A percentile compares a stretch with the other conserved stretches of the same genome.
Conservation (phyloP, 352 stramenopile genomes). For the Blastocystis sp. region DNA sequence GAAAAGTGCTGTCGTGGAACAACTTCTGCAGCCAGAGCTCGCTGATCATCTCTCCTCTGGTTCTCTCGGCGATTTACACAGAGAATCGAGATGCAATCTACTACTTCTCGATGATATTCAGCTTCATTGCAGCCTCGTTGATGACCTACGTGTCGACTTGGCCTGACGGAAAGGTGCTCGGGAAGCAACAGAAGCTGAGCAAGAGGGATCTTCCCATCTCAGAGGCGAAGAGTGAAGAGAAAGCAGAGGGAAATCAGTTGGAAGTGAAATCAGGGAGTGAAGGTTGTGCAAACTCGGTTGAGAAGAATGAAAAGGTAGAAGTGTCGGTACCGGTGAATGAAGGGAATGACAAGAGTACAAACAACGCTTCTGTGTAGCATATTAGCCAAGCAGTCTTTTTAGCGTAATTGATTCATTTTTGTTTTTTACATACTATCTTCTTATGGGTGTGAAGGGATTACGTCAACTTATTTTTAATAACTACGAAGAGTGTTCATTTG, state of each 20-base stretch:
- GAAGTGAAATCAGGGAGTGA: not conserved
- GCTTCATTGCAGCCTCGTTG: not conserved
- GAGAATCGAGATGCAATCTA: slow-evolving; percentile 12
- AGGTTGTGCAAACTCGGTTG: not conserved
- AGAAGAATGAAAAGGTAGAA: not conserved
- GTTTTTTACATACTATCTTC: not conserved
- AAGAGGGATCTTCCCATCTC: not conserved
- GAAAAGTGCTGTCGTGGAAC: slow-evolving; percentile 2
- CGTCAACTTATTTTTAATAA: not conserved
- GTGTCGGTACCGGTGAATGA: not conserved
- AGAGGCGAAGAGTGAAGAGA: not conserved
- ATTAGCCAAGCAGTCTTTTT: not conserved
- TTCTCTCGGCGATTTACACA: slow-evolving; percentile 3
- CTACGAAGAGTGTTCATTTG: not conserved
- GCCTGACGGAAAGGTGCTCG: not conserved
- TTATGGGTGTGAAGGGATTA: not conserved
- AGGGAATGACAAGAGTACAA: not conserved
- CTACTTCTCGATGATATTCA: not conserved
- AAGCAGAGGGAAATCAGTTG: not conserved
- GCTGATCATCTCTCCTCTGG: slow-evolving; percentile 19
- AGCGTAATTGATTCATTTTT: not conserved
- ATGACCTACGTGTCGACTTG: not conserved
- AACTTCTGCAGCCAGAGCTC: slow-evolving; percentile 44
- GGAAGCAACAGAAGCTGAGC: not conserved
- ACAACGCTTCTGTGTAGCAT: not conserved